Evolutionary conservation across 352 stramenopile genomes (phyloP), one percentile per base, ranked within the genome.

Genomic region (Phytophthora constricta): DNA sequence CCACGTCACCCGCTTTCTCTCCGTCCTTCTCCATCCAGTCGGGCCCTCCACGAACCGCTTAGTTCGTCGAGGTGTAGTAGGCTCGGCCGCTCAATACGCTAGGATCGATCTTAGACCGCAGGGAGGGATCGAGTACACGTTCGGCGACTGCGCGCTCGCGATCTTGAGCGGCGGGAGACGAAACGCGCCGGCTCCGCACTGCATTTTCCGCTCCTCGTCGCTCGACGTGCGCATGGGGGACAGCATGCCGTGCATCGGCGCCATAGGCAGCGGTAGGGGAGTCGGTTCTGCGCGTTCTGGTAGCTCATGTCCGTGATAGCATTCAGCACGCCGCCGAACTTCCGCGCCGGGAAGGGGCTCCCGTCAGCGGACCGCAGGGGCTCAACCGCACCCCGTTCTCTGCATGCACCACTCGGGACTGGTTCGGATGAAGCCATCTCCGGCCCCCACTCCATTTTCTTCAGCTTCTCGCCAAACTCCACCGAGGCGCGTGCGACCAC

Each of bases 21-120:
- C n/a, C n/a, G n/a, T n/a, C n/a, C n/a, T n/a, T 53, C 50, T 60
- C 47, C 39, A 50, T 56, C 33, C 50, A 41, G 25, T 58, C 22
- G 10, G n/a, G 22, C 42, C 27, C 31, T 28, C 22, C 43, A 55
- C 26, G 10, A 33, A 60, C 45, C 23, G 47, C 20, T 62, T 87
- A 92, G 67, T 86, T 86, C 19, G 59, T 83, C 20, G 77, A 57
- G 1, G 76, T 76, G 53, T 79, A 85, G 62, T 90, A 84, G 9
- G 72, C 63, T 51, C 67, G 74, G 19, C 68, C 69, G 25, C 17
- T 69, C 49, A 93, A 72, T 50, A 93, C 81, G 52, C 68, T 91
- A 26, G 85, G 85, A 42, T 91, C 81, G 54, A 93, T 87, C 76
- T 93, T 93, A 22, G 85, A 90, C 25, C 85, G 82, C 37, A 93